A percentile compares a stretch with the other conserved stretches of the same genome.
phyloP scores from a whole-genome alignment of 768 basidiomycete species.

The Trametes villosa region DNA sequence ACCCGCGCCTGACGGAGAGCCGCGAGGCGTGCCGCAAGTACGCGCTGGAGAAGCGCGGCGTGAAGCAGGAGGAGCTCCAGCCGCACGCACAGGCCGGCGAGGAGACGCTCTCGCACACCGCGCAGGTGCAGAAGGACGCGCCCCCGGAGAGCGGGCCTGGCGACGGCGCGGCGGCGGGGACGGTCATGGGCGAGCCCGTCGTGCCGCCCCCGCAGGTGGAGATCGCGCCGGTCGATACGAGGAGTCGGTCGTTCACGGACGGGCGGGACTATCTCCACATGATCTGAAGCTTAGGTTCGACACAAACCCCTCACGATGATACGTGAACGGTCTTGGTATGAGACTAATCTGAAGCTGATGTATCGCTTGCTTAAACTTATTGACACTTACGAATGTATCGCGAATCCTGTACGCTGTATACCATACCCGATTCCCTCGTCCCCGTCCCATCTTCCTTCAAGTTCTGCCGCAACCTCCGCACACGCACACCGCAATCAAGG shows the following conservation, averaged over 20 bases:
- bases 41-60: slow-evolving; percentile 62
- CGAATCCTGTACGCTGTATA: slow-evolving; percentile 13
- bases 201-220: not conserved
- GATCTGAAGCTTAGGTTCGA: not conserved
- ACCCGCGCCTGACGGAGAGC: slow-evolving; percentile 60
- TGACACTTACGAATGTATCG: slow-evolving; percentile 12
- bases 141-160: not conserved
- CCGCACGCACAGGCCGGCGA: slow-evolving; percentile 62
- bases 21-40: slow-evolving; percentile 70
- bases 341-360: no score
- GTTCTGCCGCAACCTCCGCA: not conserved
- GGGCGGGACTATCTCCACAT: not conserved
- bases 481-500: not conserved
- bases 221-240: not conserved
- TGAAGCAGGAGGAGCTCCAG: slow-evolving; percentile 62
- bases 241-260: not conserved
- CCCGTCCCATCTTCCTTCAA: not conserved
- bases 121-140: not conserved
- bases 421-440: not conserved
- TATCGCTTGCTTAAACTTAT: slow-evolving; percentile 5
- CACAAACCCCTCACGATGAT: no score
- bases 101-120: slow-evolving; percentile 48
- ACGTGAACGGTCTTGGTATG: no score
- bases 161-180: not conserved
- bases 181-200: slow-evolving; percentile 7